Conservation (phyloP, 106 monocot species). For the Dioscorea alata region DNA sequence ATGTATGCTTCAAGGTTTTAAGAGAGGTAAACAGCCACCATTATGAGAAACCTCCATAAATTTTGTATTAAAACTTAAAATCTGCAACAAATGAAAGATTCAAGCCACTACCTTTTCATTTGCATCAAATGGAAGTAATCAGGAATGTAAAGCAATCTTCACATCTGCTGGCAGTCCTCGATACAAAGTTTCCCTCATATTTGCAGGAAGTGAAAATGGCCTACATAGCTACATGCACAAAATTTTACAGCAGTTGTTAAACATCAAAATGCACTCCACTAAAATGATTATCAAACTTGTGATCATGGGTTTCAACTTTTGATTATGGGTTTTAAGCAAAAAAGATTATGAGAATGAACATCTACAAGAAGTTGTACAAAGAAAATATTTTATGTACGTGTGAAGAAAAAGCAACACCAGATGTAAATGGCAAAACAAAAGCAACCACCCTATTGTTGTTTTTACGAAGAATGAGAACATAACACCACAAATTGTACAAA, state of each 20-base stretch:
- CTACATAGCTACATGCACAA: constrained; percentile 55
- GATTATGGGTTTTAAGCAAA: too few relatives aligned
- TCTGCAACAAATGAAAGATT: too few relatives aligned
- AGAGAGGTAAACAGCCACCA: too few relatives aligned
- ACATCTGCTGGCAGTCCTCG: constrained; percentile 78
- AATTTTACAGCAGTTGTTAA: background rate
- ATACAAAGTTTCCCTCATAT: constrained; percentile 80
- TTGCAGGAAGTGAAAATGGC: constrained; percentile 74
- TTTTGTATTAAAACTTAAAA: too few relatives aligned
- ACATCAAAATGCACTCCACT: background rate
- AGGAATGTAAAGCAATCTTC: constrained; percentile 56
- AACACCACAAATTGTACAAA: background rate
- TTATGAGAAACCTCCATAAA: too few relatives aligned
- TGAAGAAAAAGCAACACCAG: background rate
- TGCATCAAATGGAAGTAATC: constrained; percentile 53
- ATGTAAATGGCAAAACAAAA: background rate
- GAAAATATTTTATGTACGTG: too few relatives aligned
- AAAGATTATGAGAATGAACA: too few relatives aligned
- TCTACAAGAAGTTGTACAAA: too few relatives aligned
- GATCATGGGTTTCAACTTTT: too few relatives aligned
- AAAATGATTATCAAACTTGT: background rate
- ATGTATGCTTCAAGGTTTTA: too few relatives aligned
- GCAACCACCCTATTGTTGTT: background rate
- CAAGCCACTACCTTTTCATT: constrained; percentile 55
- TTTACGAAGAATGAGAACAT: too few relatives aligned